Evolutionary conservation across 352 stramenopile species (phyloP).

Genomic region (Globisporangium iwayamae): DNA sequence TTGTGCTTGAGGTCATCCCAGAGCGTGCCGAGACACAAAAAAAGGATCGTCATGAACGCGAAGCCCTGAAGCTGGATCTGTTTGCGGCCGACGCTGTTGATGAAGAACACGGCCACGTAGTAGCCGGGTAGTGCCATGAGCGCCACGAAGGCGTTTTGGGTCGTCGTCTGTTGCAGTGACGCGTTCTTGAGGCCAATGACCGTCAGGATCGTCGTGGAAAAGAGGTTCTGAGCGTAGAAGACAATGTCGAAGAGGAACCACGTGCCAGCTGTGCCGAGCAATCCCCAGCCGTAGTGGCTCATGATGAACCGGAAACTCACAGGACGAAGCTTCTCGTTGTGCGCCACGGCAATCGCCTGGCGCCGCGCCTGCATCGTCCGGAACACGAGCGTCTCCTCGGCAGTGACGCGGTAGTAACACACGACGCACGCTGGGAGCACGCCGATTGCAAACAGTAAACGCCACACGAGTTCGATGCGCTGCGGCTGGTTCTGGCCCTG

Average conservation of each 20-base stretch:
- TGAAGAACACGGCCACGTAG: conserved; percentile 71
- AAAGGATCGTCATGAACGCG: conserved; percentile 56
- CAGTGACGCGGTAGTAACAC: conserved; percentile 57
- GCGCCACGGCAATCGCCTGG: neutral
- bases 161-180: conserved; percentile 49
- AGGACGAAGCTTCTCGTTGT: neutral
- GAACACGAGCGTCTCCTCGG: conserved; percentile 13
- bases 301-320: conserved; percentile 32
- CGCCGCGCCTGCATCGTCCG: too few species aligned
- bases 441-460: conserved; percentile 53
- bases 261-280: conserved; percentile 66
- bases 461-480: conserved; percentile 58
- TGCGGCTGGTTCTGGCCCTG: conserved; percentile 31
- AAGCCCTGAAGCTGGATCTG: conserved; percentile 77
- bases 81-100: conserved; percentile 33
- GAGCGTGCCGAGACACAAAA: conserved; percentile 51
- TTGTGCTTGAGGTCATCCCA: conserved; percentile 53
- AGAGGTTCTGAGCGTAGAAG: conserved; percentile 78
- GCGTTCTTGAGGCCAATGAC: conserved; percentile 48
- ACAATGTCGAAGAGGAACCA: conserved; percentile 89
- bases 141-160: conserved; percentile 41
- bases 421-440: conserved; percentile 54
- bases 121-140: conserved; percentile 78
- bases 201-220: conserved; percentile 62
- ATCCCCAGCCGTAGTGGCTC: conserved; percentile 39